Evolutionary conservation across 2,329 filamentous ascomycete genomes (phyloP).

Genomic region (Talaromyces amestolkiae): DNA sequence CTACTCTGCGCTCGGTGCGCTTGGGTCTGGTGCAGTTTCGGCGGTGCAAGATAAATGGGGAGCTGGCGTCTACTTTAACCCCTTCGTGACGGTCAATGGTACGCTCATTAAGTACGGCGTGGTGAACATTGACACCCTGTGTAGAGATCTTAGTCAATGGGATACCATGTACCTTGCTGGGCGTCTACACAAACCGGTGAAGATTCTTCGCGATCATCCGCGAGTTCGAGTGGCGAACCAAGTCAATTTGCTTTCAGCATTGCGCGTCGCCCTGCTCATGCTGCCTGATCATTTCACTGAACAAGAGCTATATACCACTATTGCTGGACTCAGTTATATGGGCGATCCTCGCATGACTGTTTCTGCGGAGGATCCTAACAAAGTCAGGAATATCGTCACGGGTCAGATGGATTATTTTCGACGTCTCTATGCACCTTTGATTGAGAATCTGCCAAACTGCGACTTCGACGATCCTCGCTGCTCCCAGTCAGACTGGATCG

Average conservation of each 20-base stretch:
- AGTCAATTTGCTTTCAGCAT: constrained; percentile 86
- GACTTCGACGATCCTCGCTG: constrained; percentile 67
- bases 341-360: constrained; percentile 95
- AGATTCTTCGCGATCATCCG: constrained; percentile 92
- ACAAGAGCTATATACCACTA: constrained; percentile 81
- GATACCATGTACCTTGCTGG: constrained; percentile 95
- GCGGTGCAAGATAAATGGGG: constrained; percentile 83
- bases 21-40: constrained; percentile 83
- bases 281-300: constrained; percentile 83
- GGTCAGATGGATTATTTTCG: constrained; percentile 91
- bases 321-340: constrained; percentile 88
- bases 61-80: constrained; percentile 96
- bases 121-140: constrained; percentile 87
- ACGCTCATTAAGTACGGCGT: constrained; percentile 98
- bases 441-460: constrained; percentile 87
- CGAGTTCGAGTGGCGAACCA: constrained; percentile 92
- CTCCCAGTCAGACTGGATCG: constrained; percentile 60
- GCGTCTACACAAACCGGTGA: constrained; percentile 93
- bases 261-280: constrained; percentile 84
- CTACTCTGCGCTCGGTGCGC: constrained; percentile 78
- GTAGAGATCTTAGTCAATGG: constrained; percentile 83
- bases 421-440: constrained; percentile 81
- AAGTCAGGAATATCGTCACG: constrained; percentile 90
- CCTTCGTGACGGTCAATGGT: constrained; percentile 89
- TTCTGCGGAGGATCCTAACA: constrained; percentile 84